Conservation (phyloP, 176 grass and related monocot genomes). For the Musa acuminata region DNA sequence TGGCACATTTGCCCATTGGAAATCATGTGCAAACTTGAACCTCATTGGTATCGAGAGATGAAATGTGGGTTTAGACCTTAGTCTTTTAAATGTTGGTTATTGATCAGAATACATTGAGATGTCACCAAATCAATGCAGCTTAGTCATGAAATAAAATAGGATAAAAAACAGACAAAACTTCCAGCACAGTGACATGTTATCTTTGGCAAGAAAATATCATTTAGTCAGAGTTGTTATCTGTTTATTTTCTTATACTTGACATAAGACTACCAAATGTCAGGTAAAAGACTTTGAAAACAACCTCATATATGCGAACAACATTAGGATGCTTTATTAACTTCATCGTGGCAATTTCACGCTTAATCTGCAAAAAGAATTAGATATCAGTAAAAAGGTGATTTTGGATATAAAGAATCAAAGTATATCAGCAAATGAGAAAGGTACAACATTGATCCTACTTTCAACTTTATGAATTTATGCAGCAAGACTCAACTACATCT, state of each 20-base stretch:
- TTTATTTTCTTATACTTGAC: neutral
- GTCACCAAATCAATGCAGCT: neutral
- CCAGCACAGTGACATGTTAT: neutral
- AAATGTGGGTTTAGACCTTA: too few relatives aligned
- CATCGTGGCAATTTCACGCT: constrained; percentile 92
- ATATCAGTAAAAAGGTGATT: neutral
- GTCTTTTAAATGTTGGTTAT: too few relatives aligned
- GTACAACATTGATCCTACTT: neutral
- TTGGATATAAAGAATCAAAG: neutral
- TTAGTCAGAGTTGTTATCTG: neutral
- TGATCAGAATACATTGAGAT: neutral
- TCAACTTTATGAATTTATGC: neutral
- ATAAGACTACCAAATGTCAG: neutral
- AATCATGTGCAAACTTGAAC: too few relatives aligned
- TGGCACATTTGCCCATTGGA: too few relatives aligned
- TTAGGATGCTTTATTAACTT: constrained; percentile 96
- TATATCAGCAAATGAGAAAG: neutral
- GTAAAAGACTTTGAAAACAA: constrained; percentile 25
- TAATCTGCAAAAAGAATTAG: constrained; percentile 57
- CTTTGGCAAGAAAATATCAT: neutral
- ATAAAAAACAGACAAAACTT: neutral
- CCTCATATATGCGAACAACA: constrained; percentile 88
- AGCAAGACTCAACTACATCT: neutral
- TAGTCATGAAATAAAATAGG: neutral
- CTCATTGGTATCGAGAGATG: too few relatives aligned